phyloP scores from a whole-genome alignment of 2,329 filamentous ascomycete genomes.

The Periconia digitata region DNA sequence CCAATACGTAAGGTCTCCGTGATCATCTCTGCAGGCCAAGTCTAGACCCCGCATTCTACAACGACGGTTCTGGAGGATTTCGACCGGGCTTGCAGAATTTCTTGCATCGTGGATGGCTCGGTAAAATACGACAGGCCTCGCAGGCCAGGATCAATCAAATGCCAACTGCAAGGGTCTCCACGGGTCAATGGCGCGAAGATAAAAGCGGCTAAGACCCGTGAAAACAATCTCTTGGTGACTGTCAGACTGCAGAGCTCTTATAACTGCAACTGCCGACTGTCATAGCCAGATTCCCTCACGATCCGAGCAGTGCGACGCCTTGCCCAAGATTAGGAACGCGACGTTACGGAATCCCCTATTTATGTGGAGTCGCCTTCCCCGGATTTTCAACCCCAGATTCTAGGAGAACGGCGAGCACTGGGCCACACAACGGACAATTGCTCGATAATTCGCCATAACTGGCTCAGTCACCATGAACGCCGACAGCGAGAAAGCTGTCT shows the following conservation, averaged over 20 bases:
- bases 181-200: slow-evolving; percentile 21
- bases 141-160: slow-evolving; percentile 20
- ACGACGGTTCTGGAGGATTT: slow-evolving; percentile 12
- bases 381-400: slow-evolving; percentile 2
- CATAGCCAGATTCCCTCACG: background rate
- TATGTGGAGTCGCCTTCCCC: slow-evolving; percentile 3
- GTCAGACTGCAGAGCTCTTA: slow-evolving; percentile 1
- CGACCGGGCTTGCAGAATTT: background rate
- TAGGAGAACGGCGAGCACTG: background rate
- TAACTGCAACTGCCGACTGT: slow-evolving; percentile 6
- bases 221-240: slow-evolving; percentile 12
- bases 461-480: background rate
- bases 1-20: slow-evolving; percentile 15
- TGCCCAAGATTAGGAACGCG: background rate
- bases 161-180: slow-evolving; percentile 1
- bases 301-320: background rate
- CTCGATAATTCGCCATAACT: background rate
- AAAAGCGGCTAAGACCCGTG: slow-evolving; percentile 1
- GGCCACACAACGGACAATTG: background rate
- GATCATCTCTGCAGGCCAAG: slow-evolving; percentile 34
- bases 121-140: slow-evolving; percentile 19
- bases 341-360: background rate
- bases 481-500: background rate
- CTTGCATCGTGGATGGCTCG: slow-evolving; percentile 15
- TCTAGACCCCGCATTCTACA: slow-evolving; percentile 26